Conservation (phyloP, 2,329 filamentous ascomycete genomes). For the Dactylellina leptospora region DNA sequence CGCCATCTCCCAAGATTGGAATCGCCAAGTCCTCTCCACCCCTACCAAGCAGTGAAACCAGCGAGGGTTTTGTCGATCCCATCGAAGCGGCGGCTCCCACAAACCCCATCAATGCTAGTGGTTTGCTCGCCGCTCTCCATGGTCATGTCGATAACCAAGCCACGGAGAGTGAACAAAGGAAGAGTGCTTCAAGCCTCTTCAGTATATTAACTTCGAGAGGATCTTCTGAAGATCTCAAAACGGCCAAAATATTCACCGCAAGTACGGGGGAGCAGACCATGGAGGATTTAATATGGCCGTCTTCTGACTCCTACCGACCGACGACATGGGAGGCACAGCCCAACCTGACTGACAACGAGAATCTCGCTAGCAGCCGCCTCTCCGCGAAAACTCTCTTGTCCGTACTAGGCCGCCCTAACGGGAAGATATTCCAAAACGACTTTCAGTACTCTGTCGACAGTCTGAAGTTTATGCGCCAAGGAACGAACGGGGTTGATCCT, state of each 20-base stretch:
- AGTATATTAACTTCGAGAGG: background rate
- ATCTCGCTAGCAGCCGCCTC: conserved; percentile 10
- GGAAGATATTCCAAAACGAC: conserved; percentile 1
- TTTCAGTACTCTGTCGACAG: conserved; percentile 36
- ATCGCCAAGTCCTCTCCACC: too few species aligned
- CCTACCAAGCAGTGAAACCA: too few species aligned
- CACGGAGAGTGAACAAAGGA: too few species aligned
- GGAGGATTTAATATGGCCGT: conserved; percentile 6
- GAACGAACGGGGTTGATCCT: conserved; percentile 5
- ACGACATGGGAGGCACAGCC: background rate
- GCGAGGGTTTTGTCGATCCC: too few species aligned
- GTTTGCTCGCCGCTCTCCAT: too few species aligned
- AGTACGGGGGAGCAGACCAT: background rate
- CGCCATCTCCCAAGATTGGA: too few species aligned
- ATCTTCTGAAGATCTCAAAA: conserved; percentile 2
- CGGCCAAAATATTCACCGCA: conserved; percentile 24
- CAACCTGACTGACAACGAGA: background rate
- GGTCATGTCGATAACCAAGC: too few species aligned
- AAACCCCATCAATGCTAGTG: too few species aligned
- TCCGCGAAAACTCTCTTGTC: conserved; percentile 4
- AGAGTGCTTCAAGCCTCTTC: too few species aligned
- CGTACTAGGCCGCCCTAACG: conserved; percentile 10
- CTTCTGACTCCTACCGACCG: background rate
- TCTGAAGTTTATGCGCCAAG: conserved; percentile 19
- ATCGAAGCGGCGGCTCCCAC: too few species aligned